Evolutionary conservation across 148 eudicot genomes (phyloP).

Genomic region (Nepenthes mirabilis): DNA sequence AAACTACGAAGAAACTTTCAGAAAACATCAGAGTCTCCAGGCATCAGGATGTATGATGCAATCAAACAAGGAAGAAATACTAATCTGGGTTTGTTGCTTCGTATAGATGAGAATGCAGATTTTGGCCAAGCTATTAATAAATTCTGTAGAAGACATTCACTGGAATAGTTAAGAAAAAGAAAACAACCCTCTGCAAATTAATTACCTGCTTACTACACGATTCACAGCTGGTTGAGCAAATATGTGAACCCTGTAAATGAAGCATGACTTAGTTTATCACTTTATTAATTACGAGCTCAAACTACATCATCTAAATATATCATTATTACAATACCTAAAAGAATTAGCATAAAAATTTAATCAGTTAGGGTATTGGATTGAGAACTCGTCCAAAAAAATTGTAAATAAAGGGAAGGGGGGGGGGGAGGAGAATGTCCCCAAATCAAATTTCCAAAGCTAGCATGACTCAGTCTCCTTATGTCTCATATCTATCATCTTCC

Average conservation of each 20-base stretch:
- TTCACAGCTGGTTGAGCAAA: slow-evolving; percentile 77
- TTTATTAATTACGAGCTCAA: neutral
- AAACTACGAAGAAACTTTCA: neutral
- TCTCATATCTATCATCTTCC: no score
- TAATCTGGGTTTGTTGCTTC: neutral
- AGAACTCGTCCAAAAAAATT: no score
- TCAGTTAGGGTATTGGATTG: no score
- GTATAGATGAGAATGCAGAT: neutral
- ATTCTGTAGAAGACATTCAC: neutral
- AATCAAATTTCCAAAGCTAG: no score
- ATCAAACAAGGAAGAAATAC: neutral
- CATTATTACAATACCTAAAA: no score
- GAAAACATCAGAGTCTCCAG: no score
- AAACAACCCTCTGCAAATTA: neutral
- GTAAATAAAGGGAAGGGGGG: no score
- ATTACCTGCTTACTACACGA: slow-evolving; percentile 90
- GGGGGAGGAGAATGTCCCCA: no score
- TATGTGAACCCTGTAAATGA: slow-evolving; percentile 61
- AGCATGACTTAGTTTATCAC: slow-evolving; percentile 1
- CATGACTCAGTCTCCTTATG: no score
- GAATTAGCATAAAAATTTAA: no score
- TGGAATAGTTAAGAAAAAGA: neutral
- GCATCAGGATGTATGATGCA: neutral
- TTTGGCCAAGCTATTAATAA: neutral
- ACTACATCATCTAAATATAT: slow-evolving; percentile 2